Evolutionary conservation across 345 rosid genomes (phyloP), one percentile per base, ranked within the genome.

Genomic region (Erucastrum elatum): DNA sequence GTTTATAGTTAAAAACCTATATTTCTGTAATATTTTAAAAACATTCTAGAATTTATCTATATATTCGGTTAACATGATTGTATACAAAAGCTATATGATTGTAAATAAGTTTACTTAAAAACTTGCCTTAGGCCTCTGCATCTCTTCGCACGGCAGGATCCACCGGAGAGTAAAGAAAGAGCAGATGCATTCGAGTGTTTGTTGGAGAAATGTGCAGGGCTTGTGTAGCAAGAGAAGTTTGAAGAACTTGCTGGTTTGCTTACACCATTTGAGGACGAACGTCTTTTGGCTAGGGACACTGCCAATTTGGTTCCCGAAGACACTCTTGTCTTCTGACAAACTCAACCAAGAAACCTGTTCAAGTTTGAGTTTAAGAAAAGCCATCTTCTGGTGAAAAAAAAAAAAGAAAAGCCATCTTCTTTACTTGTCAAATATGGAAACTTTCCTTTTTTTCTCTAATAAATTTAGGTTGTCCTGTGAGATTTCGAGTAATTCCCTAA

Each of bases 101-200:
- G 21, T 21, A 21, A 21, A 21, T 21, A 21, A 21, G 21, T 21
- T 21, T 21, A 21, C 21, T 21, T 21, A 21, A 21, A 21, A 21
- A 21, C 21, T 21, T 21, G 21, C 21, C 21, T 21, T 21, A 21
- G 21, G 21, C 21, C 21, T 21, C n/a, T n/a, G n/a, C n/a, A n/a
- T n/a, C 21, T 21, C 21, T 21, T 21, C 21, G 21, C 21, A 21
- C 21, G 21, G 21, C 21, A 21, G 44, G 82, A 80, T 60, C 91
- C 80, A 53, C 83, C 66, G 39, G 88, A 85, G 87, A 80, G 87
- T 76, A 94, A 87, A 84, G 87, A 90, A 61, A 85, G 99, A 82
- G 98, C 98, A 3, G 89, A 86, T 63, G 99, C 99, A 8, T 77
- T 95, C 29, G 99, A 95, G 80, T 93, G 98, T 58, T 77, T 95